phyloP scores from a whole-genome alignment of 768 basidiomycete species.

The Guyanaporus albipodus region DNA sequence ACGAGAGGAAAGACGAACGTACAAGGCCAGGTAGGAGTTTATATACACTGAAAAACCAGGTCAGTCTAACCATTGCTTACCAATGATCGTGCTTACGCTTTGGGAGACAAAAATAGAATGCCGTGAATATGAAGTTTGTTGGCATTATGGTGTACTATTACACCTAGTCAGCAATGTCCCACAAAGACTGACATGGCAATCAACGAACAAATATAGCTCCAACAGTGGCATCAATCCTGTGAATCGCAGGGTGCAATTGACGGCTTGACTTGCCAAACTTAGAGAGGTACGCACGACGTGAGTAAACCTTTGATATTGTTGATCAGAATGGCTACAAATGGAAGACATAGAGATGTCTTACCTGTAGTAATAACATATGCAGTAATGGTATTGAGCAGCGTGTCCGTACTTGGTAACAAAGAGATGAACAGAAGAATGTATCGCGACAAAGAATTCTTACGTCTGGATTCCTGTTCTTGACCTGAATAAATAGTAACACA shows the following conservation, averaged over 20 bases:
- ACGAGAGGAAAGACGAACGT: conserved; percentile 1
- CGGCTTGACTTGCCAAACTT: background rate
- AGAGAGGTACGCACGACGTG: conserved; percentile 31
- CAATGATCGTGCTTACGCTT: conserved; percentile 38
- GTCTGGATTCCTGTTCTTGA: conserved; percentile 50
- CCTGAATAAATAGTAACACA: conserved; percentile 45
- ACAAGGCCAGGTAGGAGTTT: conserved; percentile 53
- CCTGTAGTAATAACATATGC: conserved; percentile 55
- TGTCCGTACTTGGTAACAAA: conserved; percentile 42
- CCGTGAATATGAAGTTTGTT: conserved; percentile 51
- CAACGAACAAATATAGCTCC: conserved; percentile 39
- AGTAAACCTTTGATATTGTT: conserved; percentile 37
- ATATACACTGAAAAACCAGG: conserved; percentile 47
- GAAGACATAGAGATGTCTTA: conserved; percentile 16
- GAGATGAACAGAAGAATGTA: background rate
- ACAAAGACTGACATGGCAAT: background rate
- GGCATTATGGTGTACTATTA: conserved; percentile 49
- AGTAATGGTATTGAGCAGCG: conserved; percentile 45
- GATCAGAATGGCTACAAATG: background rate
- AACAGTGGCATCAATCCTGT: conserved; percentile 43
- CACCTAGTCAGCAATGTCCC: background rate
- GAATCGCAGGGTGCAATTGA: background rate
- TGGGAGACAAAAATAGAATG: conserved; percentile 49
- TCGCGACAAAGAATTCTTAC: conserved; percentile 25
- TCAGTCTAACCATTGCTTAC: background rate